Conservation (phyloP, 192 early-diverging fungal species). For the Geosiphon pyriformis region DNA sequence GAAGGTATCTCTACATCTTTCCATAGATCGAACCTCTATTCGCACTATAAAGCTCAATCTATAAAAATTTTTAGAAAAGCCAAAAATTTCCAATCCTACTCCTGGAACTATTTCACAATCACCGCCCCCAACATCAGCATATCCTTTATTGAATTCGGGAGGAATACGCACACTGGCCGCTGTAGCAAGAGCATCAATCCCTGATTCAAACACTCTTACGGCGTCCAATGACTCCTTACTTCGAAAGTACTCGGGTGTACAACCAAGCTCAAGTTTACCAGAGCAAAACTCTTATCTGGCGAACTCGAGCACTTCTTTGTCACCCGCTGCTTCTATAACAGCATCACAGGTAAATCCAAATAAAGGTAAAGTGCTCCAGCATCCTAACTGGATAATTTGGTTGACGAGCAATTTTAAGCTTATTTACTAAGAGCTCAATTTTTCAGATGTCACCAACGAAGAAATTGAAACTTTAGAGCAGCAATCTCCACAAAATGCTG, state of each 20-base stretch:
- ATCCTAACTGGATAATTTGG: no score
- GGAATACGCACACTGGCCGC: background rate
- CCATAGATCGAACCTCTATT: background rate
- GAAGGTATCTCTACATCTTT: slow-evolving; percentile 17
- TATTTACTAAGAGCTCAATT: no score
- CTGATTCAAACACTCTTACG: no score
- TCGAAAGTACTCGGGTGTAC: no score
- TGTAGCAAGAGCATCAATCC: slow-evolving; percentile 31
- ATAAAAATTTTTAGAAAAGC: slow-evolving; percentile 9
- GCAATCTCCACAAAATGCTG: background rate
- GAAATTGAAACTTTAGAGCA: slow-evolving; percentile 1
- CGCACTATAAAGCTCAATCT: no score
- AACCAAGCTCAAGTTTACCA: no score
- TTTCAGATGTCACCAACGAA: background rate
- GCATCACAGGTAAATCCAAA: slow-evolving; percentile 28
- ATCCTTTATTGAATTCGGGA: background rate
- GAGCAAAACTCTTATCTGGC: no score
- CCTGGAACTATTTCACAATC: background rate
- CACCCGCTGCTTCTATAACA: slow-evolving; percentile 13
- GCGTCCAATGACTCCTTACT: no score
- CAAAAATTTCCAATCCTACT: slow-evolving; percentile 12
- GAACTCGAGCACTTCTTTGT: no score
- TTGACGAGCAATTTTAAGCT: no score
- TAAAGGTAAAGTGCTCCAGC: no score
- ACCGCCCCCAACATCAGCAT: background rate